Percentiles rank a stretch among this genome's conserved stretches.
phyloP scores from a whole-genome alignment of 2,329 filamentous ascomycete genomes.

The Pseudocercospora eumusae region DNA sequence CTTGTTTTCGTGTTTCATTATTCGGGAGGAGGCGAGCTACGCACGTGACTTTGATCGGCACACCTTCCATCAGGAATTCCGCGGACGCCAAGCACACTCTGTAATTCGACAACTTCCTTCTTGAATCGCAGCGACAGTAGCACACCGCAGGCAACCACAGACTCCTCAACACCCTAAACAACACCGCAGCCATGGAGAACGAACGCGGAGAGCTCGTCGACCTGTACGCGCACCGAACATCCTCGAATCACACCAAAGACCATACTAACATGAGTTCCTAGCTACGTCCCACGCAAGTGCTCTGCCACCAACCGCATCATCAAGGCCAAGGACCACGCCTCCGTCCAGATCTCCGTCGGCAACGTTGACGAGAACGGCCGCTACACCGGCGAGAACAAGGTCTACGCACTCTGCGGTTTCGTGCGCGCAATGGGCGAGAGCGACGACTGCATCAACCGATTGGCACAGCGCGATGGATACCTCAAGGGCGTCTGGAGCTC shows the following conservation, averaged over 20 bases:
- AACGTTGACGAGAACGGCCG: constrained; percentile 99
- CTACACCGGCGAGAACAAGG: constrained; percentile 94
- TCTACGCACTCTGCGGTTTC: constrained; percentile 96
- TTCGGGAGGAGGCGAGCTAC: neutral
- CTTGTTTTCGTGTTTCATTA: neutral
- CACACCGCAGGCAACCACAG: constrained; percentile 9
- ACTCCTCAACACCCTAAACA: constrained; percentile 10
- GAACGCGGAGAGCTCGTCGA: constrained; percentile 99
- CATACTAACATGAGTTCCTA: constrained; percentile 45
- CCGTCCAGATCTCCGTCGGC: constrained; percentile 92
- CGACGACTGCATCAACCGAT: constrained; percentile 93
- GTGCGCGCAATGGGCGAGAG: constrained; percentile 97
- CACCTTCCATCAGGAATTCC: neutral
- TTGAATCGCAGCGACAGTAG: neutral
- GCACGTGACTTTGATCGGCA: neutral
- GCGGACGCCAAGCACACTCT: constrained; percentile 1
- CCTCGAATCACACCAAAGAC: constrained; percentile 12
- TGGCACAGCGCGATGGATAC: constrained; percentile 93
- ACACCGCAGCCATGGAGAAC: constrained; percentile 81
- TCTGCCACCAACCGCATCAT: constrained; percentile 99
- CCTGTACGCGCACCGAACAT: constrained; percentile 66
- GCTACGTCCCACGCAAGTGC: constrained; percentile 99
- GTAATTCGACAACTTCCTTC: neutral
- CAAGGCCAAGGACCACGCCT: constrained; percentile 99
- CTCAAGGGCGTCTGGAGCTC: constrained; percentile 96